Evolutionary conservation across 2,329 filamentous ascomycete genomes (phyloP).

Genomic region (Xylaria sp.): DNA sequence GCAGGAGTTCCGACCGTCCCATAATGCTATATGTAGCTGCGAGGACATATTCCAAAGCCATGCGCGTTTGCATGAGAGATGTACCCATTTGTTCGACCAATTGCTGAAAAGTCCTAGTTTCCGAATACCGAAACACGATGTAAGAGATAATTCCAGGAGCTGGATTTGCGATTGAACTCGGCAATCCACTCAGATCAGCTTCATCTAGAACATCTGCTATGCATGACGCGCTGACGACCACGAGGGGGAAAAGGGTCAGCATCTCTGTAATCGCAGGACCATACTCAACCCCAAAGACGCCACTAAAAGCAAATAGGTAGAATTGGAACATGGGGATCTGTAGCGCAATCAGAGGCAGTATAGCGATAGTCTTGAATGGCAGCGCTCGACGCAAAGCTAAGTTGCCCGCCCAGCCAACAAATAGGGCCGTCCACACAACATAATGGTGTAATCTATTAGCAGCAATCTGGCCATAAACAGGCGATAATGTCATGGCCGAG

Average conservation of each 20-base stretch:
- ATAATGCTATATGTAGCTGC: slow-evolving; percentile 68
- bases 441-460: slow-evolving; percentile 73
- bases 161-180: slow-evolving; percentile 65
- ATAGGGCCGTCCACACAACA: slow-evolving; percentile 68
- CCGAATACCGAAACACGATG: slow-evolving; percentile 63
- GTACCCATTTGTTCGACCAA: slow-evolving; percentile 62
- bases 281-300: slow-evolving; percentile 66
- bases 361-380: slow-evolving; percentile 54
- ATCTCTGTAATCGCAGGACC: slow-evolving; percentile 79
- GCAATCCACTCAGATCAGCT: slow-evolving; percentile 60
- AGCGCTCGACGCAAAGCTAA: slow-evolving; percentile 57
- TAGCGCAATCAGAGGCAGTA: slow-evolving; percentile 75
- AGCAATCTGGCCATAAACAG: slow-evolving; percentile 87
- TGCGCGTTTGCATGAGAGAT: slow-evolving; percentile 68
- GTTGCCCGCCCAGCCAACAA: slow-evolving; percentile 75
- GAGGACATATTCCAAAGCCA: slow-evolving; percentile 74
- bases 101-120: slow-evolving; percentile 48
- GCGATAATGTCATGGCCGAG: slow-evolving; percentile 78
- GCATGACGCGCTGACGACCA: slow-evolving; percentile 67
- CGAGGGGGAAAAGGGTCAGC: slow-evolving; percentile 73
- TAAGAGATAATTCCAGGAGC: slow-evolving; percentile 71
- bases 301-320: slow-evolving; percentile 71
- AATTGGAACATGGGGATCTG: slow-evolving; percentile 77
- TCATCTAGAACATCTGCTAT: slow-evolving; percentile 69
- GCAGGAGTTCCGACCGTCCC: slow-evolving; percentile 70